A percentile compares a stretch with the other conserved stretches of the same genome.
phyloP scores from a whole-genome alignment of 1,139 yeast species.

The Hyphopichia pseudoburtonii region DNA sequence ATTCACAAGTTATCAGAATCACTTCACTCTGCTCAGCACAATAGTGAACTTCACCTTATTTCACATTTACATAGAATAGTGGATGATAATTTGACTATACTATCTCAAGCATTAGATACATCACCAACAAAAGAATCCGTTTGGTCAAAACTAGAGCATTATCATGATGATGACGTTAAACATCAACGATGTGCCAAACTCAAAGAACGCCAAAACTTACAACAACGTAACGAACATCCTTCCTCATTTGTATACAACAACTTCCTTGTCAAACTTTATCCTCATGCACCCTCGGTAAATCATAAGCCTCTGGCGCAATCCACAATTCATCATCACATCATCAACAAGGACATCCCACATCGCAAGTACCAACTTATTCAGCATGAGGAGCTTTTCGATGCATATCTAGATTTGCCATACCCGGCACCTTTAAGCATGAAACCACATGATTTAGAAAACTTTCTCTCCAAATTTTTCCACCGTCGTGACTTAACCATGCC shows the following conservation, averaged over 20 bases:
- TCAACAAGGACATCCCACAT: too few relatives aligned
- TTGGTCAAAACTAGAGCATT: not conserved
- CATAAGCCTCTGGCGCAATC: too few relatives aligned
- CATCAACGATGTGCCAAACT: constrained; percentile 2
- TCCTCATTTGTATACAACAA: constrained; percentile 9
- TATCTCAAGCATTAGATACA: not conserved
- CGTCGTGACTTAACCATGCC: constrained; percentile 23
- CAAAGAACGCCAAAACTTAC: too few relatives aligned
- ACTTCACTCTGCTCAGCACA: not conserved
- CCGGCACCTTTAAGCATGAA: constrained; percentile 34
- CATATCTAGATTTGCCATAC: constrained; percentile 36
- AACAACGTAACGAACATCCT: too few relatives aligned
- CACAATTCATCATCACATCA: too few relatives aligned
- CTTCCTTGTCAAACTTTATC: constrained; percentile 39
- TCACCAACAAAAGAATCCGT: not conserved
- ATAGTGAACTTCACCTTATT: not conserved
- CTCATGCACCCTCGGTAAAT: constrained; percentile 12
- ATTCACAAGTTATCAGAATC: not conserved
- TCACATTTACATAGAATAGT: not conserved
- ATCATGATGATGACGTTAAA: not conserved
- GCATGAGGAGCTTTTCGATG: constrained; percentile 27
- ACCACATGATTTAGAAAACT: constrained; percentile 37
- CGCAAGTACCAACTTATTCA: constrained; percentile 20
- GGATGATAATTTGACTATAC: not conserved
- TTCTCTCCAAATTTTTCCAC: constrained; percentile 28